These are phyloP conservation scores for Xerophyta viscosa DNA, from an alignment of 106 monocot species.

Conservation along the genomic window DNA sequence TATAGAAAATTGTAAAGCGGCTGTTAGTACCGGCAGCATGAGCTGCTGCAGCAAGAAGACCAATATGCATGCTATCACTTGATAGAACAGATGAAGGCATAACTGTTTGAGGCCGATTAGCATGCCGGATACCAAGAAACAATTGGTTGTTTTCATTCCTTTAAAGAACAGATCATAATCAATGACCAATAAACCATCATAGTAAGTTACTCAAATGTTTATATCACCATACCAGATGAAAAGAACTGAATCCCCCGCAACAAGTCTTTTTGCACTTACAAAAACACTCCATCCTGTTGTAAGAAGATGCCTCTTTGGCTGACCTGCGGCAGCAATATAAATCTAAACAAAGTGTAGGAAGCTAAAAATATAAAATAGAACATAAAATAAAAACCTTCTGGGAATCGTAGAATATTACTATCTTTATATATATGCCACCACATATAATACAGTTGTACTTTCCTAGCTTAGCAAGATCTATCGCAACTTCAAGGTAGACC, in stretches of 20 bases:
- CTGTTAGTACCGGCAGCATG: constrained; percentile 93
- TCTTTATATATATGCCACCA: no score
- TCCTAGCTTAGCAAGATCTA: no score
- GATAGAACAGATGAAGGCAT: constrained; percentile 92
- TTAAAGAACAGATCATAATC: background rate
- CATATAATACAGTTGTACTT: no score
- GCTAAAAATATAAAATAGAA: background rate
- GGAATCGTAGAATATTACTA: no score
- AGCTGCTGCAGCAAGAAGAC: constrained; percentile 90
- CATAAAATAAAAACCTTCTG: background rate
- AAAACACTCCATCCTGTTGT: constrained; percentile 97
- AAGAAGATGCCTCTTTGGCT: constrained; percentile 91
- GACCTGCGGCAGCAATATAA: constrained; percentile 48
- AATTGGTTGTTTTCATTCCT: constrained; percentile 92
- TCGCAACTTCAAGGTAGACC: no score
- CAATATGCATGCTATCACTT: constrained; percentile 98
- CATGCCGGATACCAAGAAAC: constrained; percentile 76
- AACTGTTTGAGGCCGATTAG: constrained; percentile 77
- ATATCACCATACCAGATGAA: constrained; percentile 61
- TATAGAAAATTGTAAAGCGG: constrained; percentile 86
- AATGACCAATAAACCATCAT: background rate
- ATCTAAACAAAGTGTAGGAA: no score
- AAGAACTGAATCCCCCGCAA: constrained; percentile 92
- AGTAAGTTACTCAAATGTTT: background rate
- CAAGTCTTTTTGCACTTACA: constrained; percentile 89